These are phyloP conservation scores for Fusarium drepaniforme DNA, from an alignment of 2,329 filamentous ascomycete genomes.

Conservation along the genomic window DNA sequence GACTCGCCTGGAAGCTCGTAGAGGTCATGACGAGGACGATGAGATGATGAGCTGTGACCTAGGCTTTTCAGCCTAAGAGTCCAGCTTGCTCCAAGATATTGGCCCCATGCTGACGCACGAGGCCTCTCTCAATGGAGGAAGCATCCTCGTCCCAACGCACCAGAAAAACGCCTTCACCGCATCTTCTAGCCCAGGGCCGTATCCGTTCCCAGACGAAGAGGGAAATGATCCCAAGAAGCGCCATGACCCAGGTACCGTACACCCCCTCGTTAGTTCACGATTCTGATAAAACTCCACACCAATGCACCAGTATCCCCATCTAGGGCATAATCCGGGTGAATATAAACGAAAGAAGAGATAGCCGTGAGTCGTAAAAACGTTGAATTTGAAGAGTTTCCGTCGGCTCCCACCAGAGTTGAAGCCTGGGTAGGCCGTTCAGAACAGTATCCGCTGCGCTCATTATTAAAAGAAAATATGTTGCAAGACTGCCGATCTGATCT, in stretches of 20 bases:
- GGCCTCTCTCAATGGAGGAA: not conserved
- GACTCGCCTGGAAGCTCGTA: not conserved
- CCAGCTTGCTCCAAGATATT: not conserved
- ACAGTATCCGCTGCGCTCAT: not conserved
- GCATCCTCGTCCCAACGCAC: not conserved
- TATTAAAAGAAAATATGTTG: conserved; percentile 3
- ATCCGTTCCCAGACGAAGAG: not conserved
- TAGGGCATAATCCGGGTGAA: not conserved
- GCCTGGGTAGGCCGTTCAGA: not conserved
- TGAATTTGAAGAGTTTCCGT: not conserved
- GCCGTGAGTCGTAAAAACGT: not conserved
- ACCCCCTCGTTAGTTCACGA: not conserved
- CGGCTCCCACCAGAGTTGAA: not conserved
- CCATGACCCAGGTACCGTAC: not conserved
- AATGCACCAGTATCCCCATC: not conserved
- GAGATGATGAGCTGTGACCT: not conserved
- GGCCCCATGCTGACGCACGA: not conserved
- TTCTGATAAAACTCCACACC: conserved; percentile 2
- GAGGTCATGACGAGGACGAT: not conserved
- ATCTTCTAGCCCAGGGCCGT: not conserved
- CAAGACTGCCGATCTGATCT: conserved; percentile 7
- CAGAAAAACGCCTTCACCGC: not conserved
- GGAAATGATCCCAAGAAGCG: not conserved
- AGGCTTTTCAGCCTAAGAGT: not conserved
- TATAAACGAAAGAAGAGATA: not conserved